phyloP scores from a whole-genome alignment of 2,329 filamentous ascomycete genomes.

The Cercospora sojina region DNA sequence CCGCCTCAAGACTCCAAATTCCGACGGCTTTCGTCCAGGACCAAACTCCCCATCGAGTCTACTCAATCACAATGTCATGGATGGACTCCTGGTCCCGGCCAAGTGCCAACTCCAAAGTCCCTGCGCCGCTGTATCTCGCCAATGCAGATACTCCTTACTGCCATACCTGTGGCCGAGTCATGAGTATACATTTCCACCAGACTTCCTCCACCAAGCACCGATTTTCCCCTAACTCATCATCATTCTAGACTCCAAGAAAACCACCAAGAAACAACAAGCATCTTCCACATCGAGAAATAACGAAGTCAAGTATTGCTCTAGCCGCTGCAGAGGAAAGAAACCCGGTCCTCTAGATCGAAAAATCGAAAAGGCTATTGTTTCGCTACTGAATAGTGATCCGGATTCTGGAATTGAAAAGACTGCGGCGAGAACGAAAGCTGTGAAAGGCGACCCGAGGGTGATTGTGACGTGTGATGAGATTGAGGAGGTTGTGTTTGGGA shows the following conservation, averaged over 20 bases:
- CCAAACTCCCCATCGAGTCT: conserved; percentile 50
- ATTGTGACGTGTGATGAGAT: conserved; percentile 53
- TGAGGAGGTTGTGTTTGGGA: conserved; percentile 53
- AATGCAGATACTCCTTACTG: conserved; percentile 55
- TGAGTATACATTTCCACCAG: conserved; percentile 40
- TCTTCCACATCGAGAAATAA: conserved; percentile 25
- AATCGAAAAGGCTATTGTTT: conserved; percentile 54
- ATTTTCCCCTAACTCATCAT: neutral
- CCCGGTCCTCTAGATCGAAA: conserved; percentile 45
- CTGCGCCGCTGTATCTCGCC: conserved; percentile 49
- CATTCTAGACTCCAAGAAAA: conserved; percentile 22
- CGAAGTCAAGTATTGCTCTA: conserved; percentile 57
- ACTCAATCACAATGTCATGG: conserved; percentile 51
- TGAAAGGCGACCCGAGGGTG: conserved; percentile 54
- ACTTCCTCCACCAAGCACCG: no score
- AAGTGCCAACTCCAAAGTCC: conserved; percentile 28
- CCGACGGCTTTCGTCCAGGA: conserved; percentile 35
- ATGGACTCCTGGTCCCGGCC: conserved; percentile 46
- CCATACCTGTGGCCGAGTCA: conserved; percentile 57
- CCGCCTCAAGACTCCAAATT: neutral
- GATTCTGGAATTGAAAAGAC: conserved; percentile 38
- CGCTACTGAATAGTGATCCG: conserved; percentile 40
- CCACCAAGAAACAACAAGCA: conserved; percentile 27
- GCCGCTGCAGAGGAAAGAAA: conserved; percentile 54
- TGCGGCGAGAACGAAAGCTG: conserved; percentile 35